Conservation (phyloP, 192 early-diverging fungal genomes). For the Entomortierella beljakovae region DNA sequence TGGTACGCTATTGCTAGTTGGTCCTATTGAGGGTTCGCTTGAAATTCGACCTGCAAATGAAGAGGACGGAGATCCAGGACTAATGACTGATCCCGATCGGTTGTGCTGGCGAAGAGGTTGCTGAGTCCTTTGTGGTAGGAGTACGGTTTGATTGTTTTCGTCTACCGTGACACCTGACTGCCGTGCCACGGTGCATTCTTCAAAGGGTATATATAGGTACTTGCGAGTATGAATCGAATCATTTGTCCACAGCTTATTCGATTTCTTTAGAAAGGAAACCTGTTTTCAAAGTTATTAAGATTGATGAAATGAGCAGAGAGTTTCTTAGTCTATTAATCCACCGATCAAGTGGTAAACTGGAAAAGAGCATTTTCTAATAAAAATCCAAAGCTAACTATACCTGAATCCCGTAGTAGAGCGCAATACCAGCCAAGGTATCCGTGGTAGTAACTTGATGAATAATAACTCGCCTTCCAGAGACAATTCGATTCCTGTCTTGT, state of each 20-base stretch:
- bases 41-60: conserved; percentile 5
- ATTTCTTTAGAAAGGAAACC: conserved; percentile 55
- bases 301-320: not conserved
- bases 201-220: conserved; percentile 62
- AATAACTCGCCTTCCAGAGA: conserved; percentile 38
- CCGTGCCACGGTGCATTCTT: conserved; percentile 44
- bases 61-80: not conserved
- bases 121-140: conserved; percentile 30
- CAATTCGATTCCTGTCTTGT: not conserved
- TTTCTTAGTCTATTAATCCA: too few relatives aligned
- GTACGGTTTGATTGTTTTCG: conserved; percentile 24
- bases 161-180: conserved; percentile 34
- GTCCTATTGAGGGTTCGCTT: not conserved
- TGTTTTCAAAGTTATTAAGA: conserved; percentile 12
- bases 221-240: conserved; percentile 65
- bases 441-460: conserved; percentile 53
- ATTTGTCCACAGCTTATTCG: conserved; percentile 64
- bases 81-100: not conserved
- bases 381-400: too few relatives aligned
- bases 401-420: conserved; percentile 63
- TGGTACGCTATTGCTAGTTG: not conserved
- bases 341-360: too few relatives aligned
- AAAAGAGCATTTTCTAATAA: not conserved
- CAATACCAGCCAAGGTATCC: conserved; percentile 63
- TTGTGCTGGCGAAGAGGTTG: conserved; percentile 2